A percentile compares a stretch with the other conserved stretches of the same genome.
Evolutionary conservation across 1,284 basidiomycete genomes (phyloP).

Genomic region (Leccinum discolor): DNA sequence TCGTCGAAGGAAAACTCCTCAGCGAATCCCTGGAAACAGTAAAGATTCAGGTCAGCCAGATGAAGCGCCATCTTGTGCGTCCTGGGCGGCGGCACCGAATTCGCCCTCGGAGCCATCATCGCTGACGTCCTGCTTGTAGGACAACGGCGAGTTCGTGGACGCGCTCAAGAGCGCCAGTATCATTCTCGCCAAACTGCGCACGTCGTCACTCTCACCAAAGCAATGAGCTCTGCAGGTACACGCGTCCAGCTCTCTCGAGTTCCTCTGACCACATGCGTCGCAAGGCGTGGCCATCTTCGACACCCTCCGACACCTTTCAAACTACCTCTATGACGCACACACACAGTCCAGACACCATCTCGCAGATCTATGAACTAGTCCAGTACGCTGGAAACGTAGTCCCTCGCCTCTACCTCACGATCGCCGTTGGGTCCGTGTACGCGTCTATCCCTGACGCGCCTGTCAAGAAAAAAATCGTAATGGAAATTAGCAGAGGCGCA

Average conservation of each 20-base stretch:
- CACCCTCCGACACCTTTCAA: slow-evolving; percentile 88
- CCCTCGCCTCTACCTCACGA: slow-evolving; percentile 95
- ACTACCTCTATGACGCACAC: slow-evolving; percentile 94
- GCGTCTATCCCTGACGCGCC: slow-evolving; percentile 96
- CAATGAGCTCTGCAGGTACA: slow-evolving; percentile 88
- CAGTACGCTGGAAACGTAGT: slow-evolving; percentile 97
- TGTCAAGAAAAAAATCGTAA: slow-evolving; percentile 98
- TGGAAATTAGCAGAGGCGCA: slow-evolving; percentile 97
- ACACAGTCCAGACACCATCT: slow-evolving; percentile 58
- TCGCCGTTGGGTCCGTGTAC: slow-evolving; percentile 96
- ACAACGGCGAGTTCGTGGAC: no score
- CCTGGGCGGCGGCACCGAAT: no score
- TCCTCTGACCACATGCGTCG: neutral
- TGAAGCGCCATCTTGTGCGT: no score
- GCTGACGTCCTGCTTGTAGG: no score
- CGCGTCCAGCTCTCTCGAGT: neutral
- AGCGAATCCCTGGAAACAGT: no score
- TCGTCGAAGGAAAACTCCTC: no score
- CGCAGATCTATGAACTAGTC: slow-evolving; percentile 95
- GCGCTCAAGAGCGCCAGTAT: no score
- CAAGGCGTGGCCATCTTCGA: slow-evolving; percentile 97
- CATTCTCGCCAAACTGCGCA: no score
- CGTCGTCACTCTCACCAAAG: slow-evolving; percentile 47
- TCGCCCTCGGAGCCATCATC: no score
- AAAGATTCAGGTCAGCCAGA: no score